Evolutionary conservation across 257 asterid species (phyloP).

Genomic region (Penstemon eatonii): DNA sequence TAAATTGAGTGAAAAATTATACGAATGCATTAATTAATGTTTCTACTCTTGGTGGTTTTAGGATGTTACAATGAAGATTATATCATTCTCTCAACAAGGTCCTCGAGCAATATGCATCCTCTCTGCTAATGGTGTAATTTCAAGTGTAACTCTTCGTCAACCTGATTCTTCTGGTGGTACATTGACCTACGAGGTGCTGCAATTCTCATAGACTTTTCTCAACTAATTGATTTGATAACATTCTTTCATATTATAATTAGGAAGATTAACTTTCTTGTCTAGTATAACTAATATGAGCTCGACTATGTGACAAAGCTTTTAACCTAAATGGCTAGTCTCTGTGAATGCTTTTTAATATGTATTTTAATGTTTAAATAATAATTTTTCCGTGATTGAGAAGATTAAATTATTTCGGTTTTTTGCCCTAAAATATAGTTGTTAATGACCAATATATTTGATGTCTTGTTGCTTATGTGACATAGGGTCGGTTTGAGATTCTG

Average conservation of each 20-base stretch:
- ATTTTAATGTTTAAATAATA: neutral
- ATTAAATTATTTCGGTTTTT: too few species aligned
- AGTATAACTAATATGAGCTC: too few species aligned
- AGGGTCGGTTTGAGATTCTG: conserved; percentile 96
- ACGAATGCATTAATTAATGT: neutral
- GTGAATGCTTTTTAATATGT: neutral
- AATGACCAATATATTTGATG: neutral
- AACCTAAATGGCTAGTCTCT: neutral
- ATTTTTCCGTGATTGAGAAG: neutral
- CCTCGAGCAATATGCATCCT: conserved; percentile 66
- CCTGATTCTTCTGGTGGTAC: conserved; percentile 70
- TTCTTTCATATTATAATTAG: neutral
- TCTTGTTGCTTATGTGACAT: neutral
- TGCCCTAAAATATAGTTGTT: neutral
- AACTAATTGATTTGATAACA: neutral
- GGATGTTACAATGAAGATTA: conserved; percentile 84
- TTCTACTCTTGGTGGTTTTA: conserved; percentile 26
- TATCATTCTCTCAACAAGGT: conserved; percentile 83
- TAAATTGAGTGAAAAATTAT: neutral
- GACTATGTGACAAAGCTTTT: neutral
- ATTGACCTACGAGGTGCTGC: conserved; percentile 58
- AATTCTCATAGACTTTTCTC: neutral
- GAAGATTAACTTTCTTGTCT: neutral
- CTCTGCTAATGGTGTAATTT: conserved; percentile 60
- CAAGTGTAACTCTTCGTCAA: conserved; percentile 61